Conservation (phyloP, 2,329 filamentous ascomycete species). For the Colletotrichum truncatum region DNA sequence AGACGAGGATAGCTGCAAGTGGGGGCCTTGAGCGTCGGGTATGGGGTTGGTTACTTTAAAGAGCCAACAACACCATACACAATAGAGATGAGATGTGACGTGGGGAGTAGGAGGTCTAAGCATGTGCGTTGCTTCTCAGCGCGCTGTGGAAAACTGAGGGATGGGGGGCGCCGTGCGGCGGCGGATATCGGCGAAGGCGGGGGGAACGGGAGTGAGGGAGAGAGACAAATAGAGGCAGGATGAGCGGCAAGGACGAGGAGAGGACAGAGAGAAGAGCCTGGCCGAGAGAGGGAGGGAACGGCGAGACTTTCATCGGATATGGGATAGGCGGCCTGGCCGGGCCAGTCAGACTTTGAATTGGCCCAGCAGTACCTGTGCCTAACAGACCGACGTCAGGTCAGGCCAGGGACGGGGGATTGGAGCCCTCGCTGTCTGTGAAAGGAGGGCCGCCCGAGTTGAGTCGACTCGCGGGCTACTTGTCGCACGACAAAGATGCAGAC, state of each 20-base stretch:
- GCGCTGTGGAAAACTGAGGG: constrained; percentile 5
- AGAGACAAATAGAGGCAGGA: constrained; percentile 22
- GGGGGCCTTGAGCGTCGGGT: constrained; percentile 24
- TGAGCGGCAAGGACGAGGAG: constrained; percentile 5
- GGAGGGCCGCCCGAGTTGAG: constrained; percentile 14
- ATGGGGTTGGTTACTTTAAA: constrained; percentile 28
- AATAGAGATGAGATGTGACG: constrained; percentile 26
- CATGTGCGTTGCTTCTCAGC: background rate
- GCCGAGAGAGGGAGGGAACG: constrained; percentile 24
- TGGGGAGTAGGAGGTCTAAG: constrained; percentile 13
- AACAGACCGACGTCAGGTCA: constrained; percentile 1
- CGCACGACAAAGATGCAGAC: constrained; percentile 14
- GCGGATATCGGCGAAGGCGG: constrained; percentile 26
- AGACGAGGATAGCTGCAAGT: constrained; percentile 25
- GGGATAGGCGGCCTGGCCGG: constrained; percentile 22
- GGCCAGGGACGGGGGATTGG: constrained; percentile 10
- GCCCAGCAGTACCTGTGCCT: constrained; percentile 9
- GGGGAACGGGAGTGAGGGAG: constrained; percentile 7
- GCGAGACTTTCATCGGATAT: constrained; percentile 30
- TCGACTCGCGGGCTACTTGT: constrained; percentile 10
- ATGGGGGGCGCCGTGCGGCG: constrained; percentile 13
- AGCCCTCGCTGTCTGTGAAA: constrained; percentile 9
- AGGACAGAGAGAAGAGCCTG: constrained; percentile 23
- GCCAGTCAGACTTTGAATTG: constrained; percentile 14
- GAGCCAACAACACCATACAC: constrained; percentile 16